Percentiles rank a stretch among this genome's conserved stretches.
Conservation (phyloP, 1,284 basidiomycete genomes). For the Ceratobasidium sp. region DNA sequence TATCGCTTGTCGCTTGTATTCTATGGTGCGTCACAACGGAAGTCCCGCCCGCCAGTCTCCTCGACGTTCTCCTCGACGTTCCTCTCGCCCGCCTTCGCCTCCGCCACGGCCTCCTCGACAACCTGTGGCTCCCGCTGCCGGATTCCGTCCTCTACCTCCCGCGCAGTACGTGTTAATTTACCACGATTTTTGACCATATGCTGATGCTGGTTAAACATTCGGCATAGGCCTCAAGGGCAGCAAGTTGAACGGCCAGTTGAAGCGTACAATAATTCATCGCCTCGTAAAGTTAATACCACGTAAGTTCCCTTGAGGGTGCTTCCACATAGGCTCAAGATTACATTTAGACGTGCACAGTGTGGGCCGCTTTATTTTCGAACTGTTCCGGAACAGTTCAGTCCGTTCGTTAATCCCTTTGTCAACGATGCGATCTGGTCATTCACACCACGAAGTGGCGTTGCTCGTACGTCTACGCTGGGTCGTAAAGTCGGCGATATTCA, state of each 20-base stretch:
- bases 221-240: not conserved
- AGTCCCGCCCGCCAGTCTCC: not conserved
- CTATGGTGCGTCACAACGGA: slow-evolving; percentile 1
- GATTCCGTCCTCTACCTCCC: not conserved
- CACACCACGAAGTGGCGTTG: not conserved
- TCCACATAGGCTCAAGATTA: too few species aligned
- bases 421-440: not conserved
- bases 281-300: not conserved
- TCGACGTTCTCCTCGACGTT: not conserved
- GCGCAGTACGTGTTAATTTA: not conserved
- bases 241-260: not conserved
- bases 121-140: not conserved
- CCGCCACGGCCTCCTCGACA: not conserved
- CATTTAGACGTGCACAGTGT: not conserved
- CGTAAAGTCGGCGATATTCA: slow-evolving; percentile 14
- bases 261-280: not conserved
- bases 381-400: not conserved
- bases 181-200: not conserved
- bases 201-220: not conserved
- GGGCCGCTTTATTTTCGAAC: not conserved
- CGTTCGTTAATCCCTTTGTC: not conserved
- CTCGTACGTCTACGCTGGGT: not conserved
- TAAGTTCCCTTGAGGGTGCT: not conserved
- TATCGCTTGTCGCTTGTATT: not conserved
- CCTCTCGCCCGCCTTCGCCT: not conserved